phyloP scores from a whole-genome alignment of 495 filamentous ascomycete genomes.

The Friedmanniomyces simplex region DNA sequence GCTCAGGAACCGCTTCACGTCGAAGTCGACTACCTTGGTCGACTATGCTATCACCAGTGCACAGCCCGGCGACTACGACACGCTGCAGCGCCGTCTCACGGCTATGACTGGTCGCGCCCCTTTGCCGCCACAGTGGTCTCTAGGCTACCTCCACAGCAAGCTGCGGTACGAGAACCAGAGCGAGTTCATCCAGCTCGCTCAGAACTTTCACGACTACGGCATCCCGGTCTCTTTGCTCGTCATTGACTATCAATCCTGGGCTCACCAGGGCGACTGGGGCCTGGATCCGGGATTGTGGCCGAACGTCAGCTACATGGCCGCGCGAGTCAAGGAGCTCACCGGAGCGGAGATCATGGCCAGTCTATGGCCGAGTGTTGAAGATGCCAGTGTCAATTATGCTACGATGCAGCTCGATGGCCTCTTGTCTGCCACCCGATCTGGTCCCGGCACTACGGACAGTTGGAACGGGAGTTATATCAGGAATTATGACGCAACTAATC shows the following conservation, averaged over 20 bases:
- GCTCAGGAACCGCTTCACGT: constrained; percentile 4
- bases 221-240: constrained; percentile 11
- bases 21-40: constrained; percentile 9
- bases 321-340: constrained; percentile 7
- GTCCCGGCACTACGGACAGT: constrained; percentile 8
- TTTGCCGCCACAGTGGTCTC: constrained; percentile 3
- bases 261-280: constrained; percentile 10
- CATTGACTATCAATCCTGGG: constrained; percentile 14
- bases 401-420: constrained; percentile 4
- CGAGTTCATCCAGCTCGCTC: constrained; percentile 7
- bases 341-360: constrained; percentile 14
- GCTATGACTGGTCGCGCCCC: constrained; percentile 10
- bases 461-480: constrained; percentile 14
- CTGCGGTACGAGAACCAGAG: constrained; percentile 12
- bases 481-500: constrained; percentile 15
- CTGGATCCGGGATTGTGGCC: constrained; percentile 10
- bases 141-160: constrained; percentile 9
- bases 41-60: constrained; percentile 13
- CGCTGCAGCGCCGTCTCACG: constrained; percentile 1
- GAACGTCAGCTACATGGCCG: constrained; percentile 10
- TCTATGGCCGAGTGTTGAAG: constrained; percentile 12
- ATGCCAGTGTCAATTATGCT: constrained; percentile 12
- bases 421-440: constrained; percentile 7
- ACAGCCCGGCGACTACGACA: constrained; percentile 7
- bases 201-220: constrained; percentile 9